These are phyloP conservation scores for Mucor mucedo DNA, from an alignment of 371 early-diverging fungal species.

Conservation along the genomic window DNA sequence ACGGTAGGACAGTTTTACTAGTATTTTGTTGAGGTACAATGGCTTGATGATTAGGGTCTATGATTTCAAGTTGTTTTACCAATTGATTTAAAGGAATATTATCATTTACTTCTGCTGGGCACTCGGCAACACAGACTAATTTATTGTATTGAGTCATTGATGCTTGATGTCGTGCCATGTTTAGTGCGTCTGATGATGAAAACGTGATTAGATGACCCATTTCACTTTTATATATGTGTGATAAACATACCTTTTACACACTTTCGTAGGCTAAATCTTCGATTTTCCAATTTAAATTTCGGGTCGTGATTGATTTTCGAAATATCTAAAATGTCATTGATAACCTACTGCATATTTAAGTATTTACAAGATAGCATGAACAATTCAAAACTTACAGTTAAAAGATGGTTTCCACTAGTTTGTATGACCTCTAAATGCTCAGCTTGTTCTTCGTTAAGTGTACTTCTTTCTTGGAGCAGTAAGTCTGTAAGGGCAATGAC, in stretches of 20 bases:
- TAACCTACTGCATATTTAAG: conserved; percentile 28
- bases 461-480: conserved; percentile 52
- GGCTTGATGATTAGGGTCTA: not conserved
- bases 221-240: not conserved
- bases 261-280: conserved; percentile 61
- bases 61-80: conserved; percentile 25
- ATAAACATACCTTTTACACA: conserved; percentile 58
- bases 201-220: not conserved
- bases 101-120: conserved; percentile 58
- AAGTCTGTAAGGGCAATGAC: conserved; percentile 67
- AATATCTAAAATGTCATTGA: conserved; percentile 64
- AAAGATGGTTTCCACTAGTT: conserved; percentile 65
- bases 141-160: conserved; percentile 48
- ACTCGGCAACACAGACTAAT: conserved; percentile 52
- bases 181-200: conserved; percentile 42
- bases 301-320: conserved; percentile 67
- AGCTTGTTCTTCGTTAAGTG: conserved; percentile 58
- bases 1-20: conserved; percentile 49
- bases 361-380: not conserved
- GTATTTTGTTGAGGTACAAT: conserved; percentile 14
- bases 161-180: conserved; percentile 59
- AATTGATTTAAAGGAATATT: conserved; percentile 47
- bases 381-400: conserved; percentile 30
- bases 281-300: conserved; percentile 59
- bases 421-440: conserved; percentile 65